These are phyloP conservation scores for Lanmaoa pseudosensibilis DNA, from an alignment of 768 basidiomycete species.

Conservation along the genomic window DNA sequence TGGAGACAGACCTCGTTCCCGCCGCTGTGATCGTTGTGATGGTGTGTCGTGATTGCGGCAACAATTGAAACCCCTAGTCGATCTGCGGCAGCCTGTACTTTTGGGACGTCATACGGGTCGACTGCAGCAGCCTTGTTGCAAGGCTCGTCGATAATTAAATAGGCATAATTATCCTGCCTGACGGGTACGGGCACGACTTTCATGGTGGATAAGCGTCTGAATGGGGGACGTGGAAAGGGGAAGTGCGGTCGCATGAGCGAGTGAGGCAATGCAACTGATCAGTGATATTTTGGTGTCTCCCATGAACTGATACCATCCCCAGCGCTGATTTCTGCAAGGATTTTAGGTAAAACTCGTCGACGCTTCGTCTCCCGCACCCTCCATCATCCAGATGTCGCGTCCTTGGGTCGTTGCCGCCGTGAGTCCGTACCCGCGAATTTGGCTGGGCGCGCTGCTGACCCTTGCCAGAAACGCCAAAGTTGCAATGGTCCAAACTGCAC, in stretches of 20 bases:
- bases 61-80: slow-evolving; percentile 63
- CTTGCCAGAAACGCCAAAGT: background rate
- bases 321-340: slow-evolving; percentile 1
- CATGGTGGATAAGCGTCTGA: slow-evolving; percentile 44
- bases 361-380: background rate
- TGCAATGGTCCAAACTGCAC: background rate
- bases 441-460: slow-evolving; percentile 2
- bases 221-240: slow-evolving; percentile 17
- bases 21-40: slow-evolving; percentile 87
- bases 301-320: background rate
- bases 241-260: slow-evolving; percentile 9
- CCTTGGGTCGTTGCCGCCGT: background rate
- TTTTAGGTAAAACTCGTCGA: slow-evolving; percentile 1
- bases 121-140: slow-evolving; percentile 72
- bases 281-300: slow-evolving; percentile 5
- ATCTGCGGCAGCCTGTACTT: slow-evolving; percentile 63
- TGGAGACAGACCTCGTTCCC: slow-evolving; percentile 67
- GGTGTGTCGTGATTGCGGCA: slow-evolving; percentile 86
- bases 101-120: slow-evolving; percentile 76
- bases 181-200: slow-evolving; percentile 77
- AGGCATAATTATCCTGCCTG: slow-evolving; percentile 82
- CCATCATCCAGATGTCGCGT: slow-evolving; percentile 8
- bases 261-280: slow-evolving; percentile 24
- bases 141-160: slow-evolving; percentile 71
- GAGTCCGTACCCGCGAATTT: background rate